Percentiles rank a stretch among this genome's conserved stretches.
Evolutionary conservation across 1,284 basidiomycete species (phyloP).

Genomic region (Tylopilus microsporus): DNA sequence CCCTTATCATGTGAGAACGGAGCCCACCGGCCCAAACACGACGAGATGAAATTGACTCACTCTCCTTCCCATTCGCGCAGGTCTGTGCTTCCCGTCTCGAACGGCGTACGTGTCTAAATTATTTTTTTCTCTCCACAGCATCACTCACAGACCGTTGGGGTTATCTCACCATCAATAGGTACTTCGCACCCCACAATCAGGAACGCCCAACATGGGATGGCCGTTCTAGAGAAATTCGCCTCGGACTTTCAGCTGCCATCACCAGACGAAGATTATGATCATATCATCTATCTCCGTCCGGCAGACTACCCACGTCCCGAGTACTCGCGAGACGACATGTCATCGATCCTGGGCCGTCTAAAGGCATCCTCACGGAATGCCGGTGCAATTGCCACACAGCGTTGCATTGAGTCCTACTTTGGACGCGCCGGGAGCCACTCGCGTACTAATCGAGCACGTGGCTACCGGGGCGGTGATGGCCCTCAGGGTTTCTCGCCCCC

Average conservation of each 20-base stretch:
- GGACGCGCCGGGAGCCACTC: constrained; percentile 5
- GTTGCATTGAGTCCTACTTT: constrained; percentile 6
- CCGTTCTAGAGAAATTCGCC: constrained; percentile 56
- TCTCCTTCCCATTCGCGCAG: constrained; percentile 6
- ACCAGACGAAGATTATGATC: constrained; percentile 56
- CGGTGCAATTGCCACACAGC: constrained; percentile 9
- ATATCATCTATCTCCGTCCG: constrained; percentile 50
- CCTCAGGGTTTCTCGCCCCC: constrained; percentile 12
- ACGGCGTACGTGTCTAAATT: constrained; percentile 26
- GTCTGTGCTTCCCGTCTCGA: constrained; percentile 20
- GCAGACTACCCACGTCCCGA: constrained; percentile 45
- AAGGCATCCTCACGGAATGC: constrained; percentile 31
- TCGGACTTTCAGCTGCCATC: constrained; percentile 52
- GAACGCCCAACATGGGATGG: constrained; percentile 48
- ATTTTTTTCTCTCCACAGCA: constrained; percentile 3
- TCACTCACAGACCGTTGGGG: constrained; percentile 2
- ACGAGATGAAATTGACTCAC: constrained; percentile 12
- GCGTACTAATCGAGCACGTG: constrained; percentile 25
- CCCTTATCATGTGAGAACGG: constrained; percentile 58
- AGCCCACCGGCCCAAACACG: constrained; percentile 15
- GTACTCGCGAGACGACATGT: constrained; percentile 50
- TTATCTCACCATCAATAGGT: constrained; percentile 38
- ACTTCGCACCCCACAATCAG: constrained; percentile 66
- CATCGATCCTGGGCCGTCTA: constrained; percentile 47
- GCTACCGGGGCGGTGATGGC: constrained; percentile 13